Evolutionary conservation across 805 yeast genomes (phyloP).

Genomic region (Pichia scutulata): DNA sequence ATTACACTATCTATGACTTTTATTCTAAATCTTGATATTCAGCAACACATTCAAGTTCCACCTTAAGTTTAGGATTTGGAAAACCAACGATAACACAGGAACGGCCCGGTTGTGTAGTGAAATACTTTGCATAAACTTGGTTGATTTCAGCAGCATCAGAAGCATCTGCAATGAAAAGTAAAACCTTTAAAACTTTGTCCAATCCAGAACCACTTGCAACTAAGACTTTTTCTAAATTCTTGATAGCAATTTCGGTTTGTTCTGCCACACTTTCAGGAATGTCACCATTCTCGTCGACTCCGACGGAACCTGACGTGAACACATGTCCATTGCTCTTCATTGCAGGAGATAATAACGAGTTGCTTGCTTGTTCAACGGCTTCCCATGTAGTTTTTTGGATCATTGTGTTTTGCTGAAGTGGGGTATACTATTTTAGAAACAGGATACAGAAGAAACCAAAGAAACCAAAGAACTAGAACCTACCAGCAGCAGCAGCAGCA

Average conservation of each 20-base stretch:
- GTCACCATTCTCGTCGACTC: slow-evolving; percentile 26
- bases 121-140: slow-evolving; percentile 38
- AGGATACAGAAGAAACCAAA: no score
- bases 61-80: slow-evolving; percentile 40
- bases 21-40: not conserved
- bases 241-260: slow-evolving; percentile 41
- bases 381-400: slow-evolving; percentile 30
- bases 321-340: slow-evolving; percentile 34
- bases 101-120: slow-evolving; percentile 45
- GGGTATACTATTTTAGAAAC: no score
- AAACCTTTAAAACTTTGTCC: slow-evolving; percentile 41
- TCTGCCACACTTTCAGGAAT: slow-evolving; percentile 37
- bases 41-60: slow-evolving; percentile 35
- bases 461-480: no score
- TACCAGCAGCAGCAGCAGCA: no score
- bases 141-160: slow-evolving; percentile 36
- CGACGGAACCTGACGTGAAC: slow-evolving; percentile 42
- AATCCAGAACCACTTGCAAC: slow-evolving; percentile 37
- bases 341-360: slow-evolving; percentile 34
- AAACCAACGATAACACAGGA: slow-evolving; percentile 45
- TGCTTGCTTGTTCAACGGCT: slow-evolving; percentile 25
- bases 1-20: no score
- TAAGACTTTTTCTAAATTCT: slow-evolving; percentile 35
- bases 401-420: no score
- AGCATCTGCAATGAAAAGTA: slow-evolving; percentile 41